Evolutionary conservation across 768 basidiomycete species (phyloP), one percentile per base, ranked within the genome.

Genomic region (Phlebiopsis flavidoalba): DNA sequence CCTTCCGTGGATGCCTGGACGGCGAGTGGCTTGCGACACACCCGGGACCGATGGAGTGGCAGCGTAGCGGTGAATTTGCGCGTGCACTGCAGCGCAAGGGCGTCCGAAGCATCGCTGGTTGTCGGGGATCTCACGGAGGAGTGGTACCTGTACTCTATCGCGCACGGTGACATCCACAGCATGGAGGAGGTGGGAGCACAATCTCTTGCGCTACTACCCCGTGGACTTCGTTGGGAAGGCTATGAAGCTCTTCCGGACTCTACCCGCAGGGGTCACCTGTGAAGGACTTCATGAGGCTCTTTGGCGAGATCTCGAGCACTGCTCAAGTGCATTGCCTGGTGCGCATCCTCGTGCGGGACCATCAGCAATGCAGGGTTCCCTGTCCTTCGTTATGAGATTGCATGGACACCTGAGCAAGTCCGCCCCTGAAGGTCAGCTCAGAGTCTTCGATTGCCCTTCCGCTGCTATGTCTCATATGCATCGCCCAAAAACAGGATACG

Each of bases 111-210:
- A 74, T 91, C 60, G 74, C n/a, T n/a, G n/a, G n/a, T 85, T 53
- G 72, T 87, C n/a, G 89, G 90, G 8, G 86, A 89, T 58, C 76
- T 89, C 53, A 77, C 75, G 15, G 87, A 91, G 65, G 89, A 91
- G 70, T 91, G 89, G 88, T 88, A 84, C 69, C 78, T 90, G 54
- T 91, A 90, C 65, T 81, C 87, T 14, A 84, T 90, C 64, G 83
- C 87, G 4, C 83, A 89, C 68, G 81, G 84, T 0, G 54, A 19
- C 4, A 79, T 89, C 52, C 55, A 69, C 11, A 71, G 75, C 8
- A 72, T 77, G 21, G 64, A 64, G 22, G 89, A 91, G 63, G 75
- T 90, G 10, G n/a, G 67, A 79, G 26, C 75, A 76, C 8, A 88
- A 88, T 64, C 66, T 91, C 52, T 71, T 77, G 66, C 72, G 88